A percentile compares a stretch with the other conserved stretches of the same genome.
These are phyloP conservation scores for Leptographium lundbergii DNA, from an alignment of 2,329 filamentous ascomycete genomes.

Conservation along the genomic window DNA sequence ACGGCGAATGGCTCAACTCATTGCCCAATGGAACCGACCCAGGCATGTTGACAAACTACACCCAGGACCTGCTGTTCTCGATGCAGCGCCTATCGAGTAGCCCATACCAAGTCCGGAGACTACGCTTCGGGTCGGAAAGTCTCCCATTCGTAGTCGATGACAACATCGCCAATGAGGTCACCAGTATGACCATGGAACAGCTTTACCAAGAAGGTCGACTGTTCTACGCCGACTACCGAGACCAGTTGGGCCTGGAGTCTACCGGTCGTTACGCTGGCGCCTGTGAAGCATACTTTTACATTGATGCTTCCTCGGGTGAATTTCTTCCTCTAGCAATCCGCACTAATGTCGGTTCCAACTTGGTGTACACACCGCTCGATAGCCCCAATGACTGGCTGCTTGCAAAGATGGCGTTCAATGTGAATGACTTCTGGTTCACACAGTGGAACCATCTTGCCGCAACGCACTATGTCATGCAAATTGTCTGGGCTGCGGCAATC, in stretches of 20 bases:
- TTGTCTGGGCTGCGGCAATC: conserved; percentile 29
- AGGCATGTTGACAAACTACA: conserved; percentile 30
- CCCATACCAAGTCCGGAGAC: conserved; percentile 24
- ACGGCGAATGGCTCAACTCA: conserved; percentile 25
- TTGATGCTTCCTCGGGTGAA: conserved; percentile 23
- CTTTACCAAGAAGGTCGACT: conserved; percentile 25
- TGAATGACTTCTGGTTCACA: conserved; percentile 32
- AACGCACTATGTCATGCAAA: conserved; percentile 30
- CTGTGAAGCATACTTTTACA: conserved; percentile 34
- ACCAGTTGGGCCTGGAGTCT: conserved; percentile 18
- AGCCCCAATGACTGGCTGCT: conserved; percentile 32
- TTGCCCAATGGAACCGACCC: conserved; percentile 22
- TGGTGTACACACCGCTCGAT: conserved; percentile 35
- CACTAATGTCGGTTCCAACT: conserved; percentile 26
- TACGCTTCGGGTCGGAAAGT: conserved; percentile 17
- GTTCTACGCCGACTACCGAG: conserved; percentile 29
- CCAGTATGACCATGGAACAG: conserved; percentile 18
- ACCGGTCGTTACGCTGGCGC: conserved; percentile 24
- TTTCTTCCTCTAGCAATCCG: conserved; percentile 36
- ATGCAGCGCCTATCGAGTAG: conserved; percentile 33
- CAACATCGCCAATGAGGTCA: conserved; percentile 16
- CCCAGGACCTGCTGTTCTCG: conserved; percentile 31
- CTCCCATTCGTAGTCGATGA: conserved; percentile 26
- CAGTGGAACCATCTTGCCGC: conserved; percentile 30
- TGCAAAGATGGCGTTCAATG: conserved; percentile 36